phyloP scores from a whole-genome alignment of 768 basidiomycete species.

The Phanerochaete carnosa region DNA sequence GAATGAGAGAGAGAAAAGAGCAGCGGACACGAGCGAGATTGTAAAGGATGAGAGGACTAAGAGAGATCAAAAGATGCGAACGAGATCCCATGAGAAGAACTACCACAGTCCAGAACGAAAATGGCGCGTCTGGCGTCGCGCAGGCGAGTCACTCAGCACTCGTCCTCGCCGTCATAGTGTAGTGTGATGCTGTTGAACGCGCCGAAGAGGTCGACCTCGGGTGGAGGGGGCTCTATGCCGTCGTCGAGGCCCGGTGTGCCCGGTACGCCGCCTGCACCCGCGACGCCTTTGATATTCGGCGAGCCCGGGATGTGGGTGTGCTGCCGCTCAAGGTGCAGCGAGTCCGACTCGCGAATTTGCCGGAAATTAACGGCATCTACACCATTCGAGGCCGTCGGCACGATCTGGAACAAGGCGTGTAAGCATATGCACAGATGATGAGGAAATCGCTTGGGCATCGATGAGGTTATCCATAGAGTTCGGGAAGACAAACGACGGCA shows the following conservation, averaged over 20 bases:
- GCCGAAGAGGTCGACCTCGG: slow-evolving; percentile 70
- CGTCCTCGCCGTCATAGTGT: slow-evolving; percentile 72
- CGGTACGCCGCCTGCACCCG: slow-evolving; percentile 27
- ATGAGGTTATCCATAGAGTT: neutral
- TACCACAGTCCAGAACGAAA: neutral
- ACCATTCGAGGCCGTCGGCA: slow-evolving; percentile 74
- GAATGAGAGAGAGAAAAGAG: neutral
- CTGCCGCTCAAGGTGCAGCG: slow-evolving; percentile 75
- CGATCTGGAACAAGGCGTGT: slow-evolving; percentile 50
- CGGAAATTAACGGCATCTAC: slow-evolving; percentile 89
- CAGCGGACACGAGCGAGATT: neutral
- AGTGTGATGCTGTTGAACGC: slow-evolving; percentile 89
- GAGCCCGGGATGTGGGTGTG: slow-evolving; percentile 11
- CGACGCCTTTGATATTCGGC: slow-evolving; percentile 29
- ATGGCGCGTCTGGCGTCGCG: neutral
- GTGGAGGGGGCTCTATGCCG: slow-evolving; percentile 39
- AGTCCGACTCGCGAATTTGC: slow-evolving; percentile 84
- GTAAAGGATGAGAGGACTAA: neutral
- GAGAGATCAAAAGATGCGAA: neutral
- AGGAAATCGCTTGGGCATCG: neutral
- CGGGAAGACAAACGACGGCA: neutral
- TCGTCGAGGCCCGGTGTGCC: slow-evolving; percentile 42
- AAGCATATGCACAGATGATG: neutral
- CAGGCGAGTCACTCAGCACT: neutral
- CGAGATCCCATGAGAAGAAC: neutral